Evolutionary conservation across 2,329 filamentous ascomycete genomes (phyloP).

Genomic region (Byssochlamys sp.): DNA sequence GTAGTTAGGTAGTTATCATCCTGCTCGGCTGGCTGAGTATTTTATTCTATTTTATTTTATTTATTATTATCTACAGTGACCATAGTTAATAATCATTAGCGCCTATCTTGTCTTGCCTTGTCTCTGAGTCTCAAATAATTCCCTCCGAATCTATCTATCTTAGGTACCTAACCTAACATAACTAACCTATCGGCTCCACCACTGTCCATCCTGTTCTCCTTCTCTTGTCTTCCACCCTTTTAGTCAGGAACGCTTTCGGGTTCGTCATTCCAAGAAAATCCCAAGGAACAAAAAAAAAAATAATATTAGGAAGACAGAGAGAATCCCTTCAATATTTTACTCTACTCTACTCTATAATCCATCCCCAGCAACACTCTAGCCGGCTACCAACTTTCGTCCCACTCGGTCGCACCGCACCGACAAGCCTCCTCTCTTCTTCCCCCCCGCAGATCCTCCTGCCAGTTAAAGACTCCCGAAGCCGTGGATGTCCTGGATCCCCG

Average conservation of each 20-base stretch:
- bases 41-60: no score
- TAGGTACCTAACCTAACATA: neutral
- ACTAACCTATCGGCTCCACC: neutral
- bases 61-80: no score
- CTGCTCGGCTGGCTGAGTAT: no score
- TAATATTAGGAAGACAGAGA: neutral
- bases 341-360: no score
- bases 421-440: neutral
- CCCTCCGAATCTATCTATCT: no score
- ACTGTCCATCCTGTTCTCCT: neutral
- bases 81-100: no score
- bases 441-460: neutral
- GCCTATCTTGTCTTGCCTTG: no score
- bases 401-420: neutral
- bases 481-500: neutral
- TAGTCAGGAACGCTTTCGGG: neutral
- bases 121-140: no score
- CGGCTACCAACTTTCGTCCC: neutral
- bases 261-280: neutral
- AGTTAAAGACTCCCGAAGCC: neutral
- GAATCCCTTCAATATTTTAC: no score
- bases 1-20: no score
- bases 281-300: neutral
- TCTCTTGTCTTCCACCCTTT: neutral
- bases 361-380: no score